Conservation (phyloP, 495 filamentous ascomycete species). For the Neurospora sublineolata region DNA sequence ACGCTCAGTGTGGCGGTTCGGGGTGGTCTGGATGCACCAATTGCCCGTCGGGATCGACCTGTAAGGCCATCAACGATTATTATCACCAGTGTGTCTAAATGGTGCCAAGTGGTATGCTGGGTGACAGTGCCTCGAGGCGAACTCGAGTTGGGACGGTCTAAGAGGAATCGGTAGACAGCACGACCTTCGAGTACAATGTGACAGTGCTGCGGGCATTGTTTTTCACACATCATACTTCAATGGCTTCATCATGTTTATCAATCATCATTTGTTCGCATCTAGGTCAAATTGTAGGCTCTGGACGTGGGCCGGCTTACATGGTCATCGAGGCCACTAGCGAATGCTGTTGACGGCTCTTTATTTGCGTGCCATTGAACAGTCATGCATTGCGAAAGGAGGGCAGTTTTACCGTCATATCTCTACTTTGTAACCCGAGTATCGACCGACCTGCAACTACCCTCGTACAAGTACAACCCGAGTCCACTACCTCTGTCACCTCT, state of each 20-base stretch:
- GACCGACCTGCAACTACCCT: neutral
- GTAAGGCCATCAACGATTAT: constrained; percentile 14
- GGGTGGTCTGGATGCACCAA: constrained; percentile 20
- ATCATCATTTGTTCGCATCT: too few species aligned
- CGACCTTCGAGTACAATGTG: neutral
- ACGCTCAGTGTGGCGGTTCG: constrained; percentile 29
- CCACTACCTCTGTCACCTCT: neutral
- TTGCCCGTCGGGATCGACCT: constrained; percentile 19
- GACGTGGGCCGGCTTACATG: neutral
- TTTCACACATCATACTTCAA: neutral
- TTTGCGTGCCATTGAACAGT: too few species aligned
- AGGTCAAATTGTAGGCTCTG: neutral
- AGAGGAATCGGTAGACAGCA: neutral
- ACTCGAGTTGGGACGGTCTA: neutral
- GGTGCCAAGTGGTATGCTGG: neutral
- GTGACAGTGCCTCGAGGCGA: neutral
- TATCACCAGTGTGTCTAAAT: constrained; percentile 19
- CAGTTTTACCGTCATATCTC: neutral
- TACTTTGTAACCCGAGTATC: neutral
- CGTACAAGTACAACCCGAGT: neutral
- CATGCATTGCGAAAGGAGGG: neutral
- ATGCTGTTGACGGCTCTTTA: neutral
- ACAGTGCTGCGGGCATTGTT: neutral
- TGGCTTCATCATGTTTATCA: neutral
- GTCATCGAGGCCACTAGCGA: neutral